Conservation (phyloP, 2,329 filamentous ascomycete genomes). For the Helminthosporium solani region DNA sequence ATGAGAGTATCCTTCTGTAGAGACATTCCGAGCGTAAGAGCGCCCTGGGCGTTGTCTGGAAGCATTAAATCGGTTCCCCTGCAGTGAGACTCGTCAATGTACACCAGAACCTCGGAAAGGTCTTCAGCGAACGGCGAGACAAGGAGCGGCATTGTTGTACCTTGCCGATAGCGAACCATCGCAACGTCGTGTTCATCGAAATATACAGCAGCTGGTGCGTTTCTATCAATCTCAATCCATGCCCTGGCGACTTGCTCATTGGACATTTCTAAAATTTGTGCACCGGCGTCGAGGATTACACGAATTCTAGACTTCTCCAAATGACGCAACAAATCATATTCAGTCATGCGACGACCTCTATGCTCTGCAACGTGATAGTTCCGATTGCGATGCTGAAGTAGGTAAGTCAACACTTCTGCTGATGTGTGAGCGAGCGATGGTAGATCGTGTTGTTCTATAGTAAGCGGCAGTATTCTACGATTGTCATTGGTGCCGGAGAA, state of each 20-base stretch:
- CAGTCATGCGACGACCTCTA: conserved; percentile 43
- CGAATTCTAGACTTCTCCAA: conserved; percentile 46
- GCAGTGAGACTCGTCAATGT: conserved; percentile 63
- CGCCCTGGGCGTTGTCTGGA: conserved; percentile 50
- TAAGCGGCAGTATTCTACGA: conserved; percentile 59
- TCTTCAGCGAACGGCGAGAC: conserved; percentile 56
- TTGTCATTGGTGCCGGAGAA: conserved; percentile 75
- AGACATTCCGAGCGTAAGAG: conserved; percentile 57
- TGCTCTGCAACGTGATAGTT: conserved; percentile 45
- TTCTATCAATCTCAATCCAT: conserved; percentile 54
- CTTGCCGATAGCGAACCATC: conserved; percentile 47
- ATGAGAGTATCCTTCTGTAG: conserved; percentile 63
- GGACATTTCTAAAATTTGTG: conserved; percentile 62
- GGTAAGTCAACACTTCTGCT: conserved; percentile 61
- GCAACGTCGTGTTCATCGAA: conserved; percentile 53
- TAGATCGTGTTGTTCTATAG: conserved; percentile 62
- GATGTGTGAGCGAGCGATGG: conserved; percentile 59
- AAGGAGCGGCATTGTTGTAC: conserved; percentile 47
- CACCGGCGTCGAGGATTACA: conserved; percentile 65
- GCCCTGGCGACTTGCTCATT: conserved; percentile 52
- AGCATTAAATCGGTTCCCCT: conserved; percentile 62
- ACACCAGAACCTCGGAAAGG: conserved; percentile 52
- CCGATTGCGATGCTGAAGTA: conserved; percentile 56
- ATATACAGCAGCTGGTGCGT: conserved; percentile 54
- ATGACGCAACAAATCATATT: conserved; percentile 47